Conservation (phyloP, 768 basidiomycete genomes). For the Macrolepiota albuminosa region DNA sequence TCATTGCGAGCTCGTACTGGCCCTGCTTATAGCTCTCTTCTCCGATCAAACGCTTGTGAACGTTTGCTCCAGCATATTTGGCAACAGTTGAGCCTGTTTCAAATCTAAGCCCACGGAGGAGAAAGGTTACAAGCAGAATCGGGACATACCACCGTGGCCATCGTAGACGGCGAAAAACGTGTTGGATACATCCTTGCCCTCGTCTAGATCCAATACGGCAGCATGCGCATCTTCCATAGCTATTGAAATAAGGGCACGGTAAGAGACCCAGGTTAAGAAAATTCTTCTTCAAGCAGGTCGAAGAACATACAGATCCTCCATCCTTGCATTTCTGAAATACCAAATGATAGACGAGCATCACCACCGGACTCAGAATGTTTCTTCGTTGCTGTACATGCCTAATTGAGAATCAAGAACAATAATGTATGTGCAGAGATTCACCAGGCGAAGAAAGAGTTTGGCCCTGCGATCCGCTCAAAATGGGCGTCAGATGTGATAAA, state of each 20-base stretch:
- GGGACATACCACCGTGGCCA: slow-evolving; percentile 85
- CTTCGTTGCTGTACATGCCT: slow-evolving; percentile 53
- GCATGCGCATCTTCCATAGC: slow-evolving; percentile 98
- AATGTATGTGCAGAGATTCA: slow-evolving; percentile 28
- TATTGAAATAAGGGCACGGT: slow-evolving; percentile 25
- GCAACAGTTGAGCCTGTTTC: slow-evolving; percentile 75
- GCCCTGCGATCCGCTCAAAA: slow-evolving; percentile 45
- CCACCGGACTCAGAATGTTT: slow-evolving; percentile 75
- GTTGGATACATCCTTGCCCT: slow-evolving; percentile 41
- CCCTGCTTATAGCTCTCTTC: slow-evolving; percentile 69
- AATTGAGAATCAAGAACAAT: slow-evolving; percentile 9
- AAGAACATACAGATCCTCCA: slow-evolving; percentile 90
- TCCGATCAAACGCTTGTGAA: slow-evolving; percentile 70
- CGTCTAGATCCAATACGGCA: slow-evolving; percentile 64
- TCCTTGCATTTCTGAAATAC: slow-evolving; percentile 96
- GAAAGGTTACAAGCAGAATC: not conserved
- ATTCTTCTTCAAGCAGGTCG: slow-evolving; percentile 2
- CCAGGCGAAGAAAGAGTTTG: slow-evolving; percentile 84
- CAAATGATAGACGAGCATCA: slow-evolving; percentile 68
- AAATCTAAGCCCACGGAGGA: slow-evolving; percentile 10
- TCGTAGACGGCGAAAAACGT: slow-evolving; percentile 97
- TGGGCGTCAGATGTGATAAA: slow-evolving; percentile 4
- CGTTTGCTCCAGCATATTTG: slow-evolving; percentile 77
- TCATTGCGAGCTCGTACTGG: slow-evolving; percentile 74
- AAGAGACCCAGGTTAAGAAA: not conserved